A percentile compares a stretch with the other conserved stretches of the same genome.
phyloP scores from a whole-genome alignment of 306 rosid genomes.

The Begonia fuchsioides region DNA sequence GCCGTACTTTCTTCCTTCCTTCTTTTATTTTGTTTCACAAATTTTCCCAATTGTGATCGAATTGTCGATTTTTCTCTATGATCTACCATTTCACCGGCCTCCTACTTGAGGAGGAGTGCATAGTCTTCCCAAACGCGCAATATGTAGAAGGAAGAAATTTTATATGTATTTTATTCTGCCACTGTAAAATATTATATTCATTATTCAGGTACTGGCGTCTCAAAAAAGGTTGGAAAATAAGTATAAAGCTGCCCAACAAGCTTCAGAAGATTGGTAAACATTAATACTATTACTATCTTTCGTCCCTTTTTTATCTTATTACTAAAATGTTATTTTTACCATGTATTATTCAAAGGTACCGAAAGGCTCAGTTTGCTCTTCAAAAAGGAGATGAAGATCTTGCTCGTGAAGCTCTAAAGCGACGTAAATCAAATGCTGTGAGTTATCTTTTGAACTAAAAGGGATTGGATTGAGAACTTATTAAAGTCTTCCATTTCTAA shows the following conservation, averaged over 20 bases:
- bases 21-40: too few relatives aligned
- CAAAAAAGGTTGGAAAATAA: constrained; percentile 87
- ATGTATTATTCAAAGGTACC: constrained; percentile 37
- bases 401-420: constrained; percentile 92
- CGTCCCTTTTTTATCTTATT: not conserved
- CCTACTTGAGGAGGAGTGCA: too few relatives aligned
- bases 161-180: too few relatives aligned
- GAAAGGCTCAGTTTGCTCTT: constrained; percentile 88
- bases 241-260: constrained; percentile 75
- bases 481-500: too few relatives aligned
- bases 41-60: too few relatives aligned
- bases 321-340: too few relatives aligned
- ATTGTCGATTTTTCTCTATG: too few relatives aligned
- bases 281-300: constrained; percentile 11
- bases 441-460: not conserved
- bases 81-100: too few relatives aligned
- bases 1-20: too few relatives aligned
- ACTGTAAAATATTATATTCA: too few relatives aligned
- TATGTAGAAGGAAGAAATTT: too few relatives aligned
- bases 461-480: not conserved
- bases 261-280: constrained; percentile 88
- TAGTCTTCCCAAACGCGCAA: too few relatives aligned
- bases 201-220: constrained; percentile 81
- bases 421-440: constrained; percentile 85
- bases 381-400: constrained; percentile 89